Conservation (phyloP, 768 basidiomycete genomes). For the Lactarius hatsudake region DNA sequence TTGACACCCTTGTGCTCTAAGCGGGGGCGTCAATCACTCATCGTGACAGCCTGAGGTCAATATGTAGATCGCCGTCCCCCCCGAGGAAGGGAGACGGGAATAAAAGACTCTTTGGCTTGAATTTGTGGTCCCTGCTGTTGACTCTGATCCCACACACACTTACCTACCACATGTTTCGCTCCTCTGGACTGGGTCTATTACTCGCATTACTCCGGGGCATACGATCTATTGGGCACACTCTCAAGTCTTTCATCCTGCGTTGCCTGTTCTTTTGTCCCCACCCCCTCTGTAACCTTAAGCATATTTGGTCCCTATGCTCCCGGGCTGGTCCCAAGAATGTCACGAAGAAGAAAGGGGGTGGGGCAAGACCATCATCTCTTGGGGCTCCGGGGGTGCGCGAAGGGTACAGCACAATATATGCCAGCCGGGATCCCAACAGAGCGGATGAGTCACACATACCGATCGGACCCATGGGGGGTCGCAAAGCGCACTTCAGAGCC, state of each 20-base stretch:
- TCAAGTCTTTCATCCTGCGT: constrained; percentile 15
- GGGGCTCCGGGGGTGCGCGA: not conserved
- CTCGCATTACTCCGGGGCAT: not conserved
- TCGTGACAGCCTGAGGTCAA: not conserved
- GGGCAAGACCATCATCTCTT: not conserved
- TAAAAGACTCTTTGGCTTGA: not conserved
- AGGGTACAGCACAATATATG: constrained; percentile 4
- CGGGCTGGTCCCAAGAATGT: not conserved
- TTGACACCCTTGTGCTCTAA: not conserved
- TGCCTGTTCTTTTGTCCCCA: constrained; percentile 1
- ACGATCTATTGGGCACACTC: not conserved
- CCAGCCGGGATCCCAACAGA: not conserved
- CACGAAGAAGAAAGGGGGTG: not conserved
- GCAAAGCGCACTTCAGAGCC: not conserved
- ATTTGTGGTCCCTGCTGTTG: not conserved
- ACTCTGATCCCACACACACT: not conserved
- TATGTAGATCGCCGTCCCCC: not conserved
- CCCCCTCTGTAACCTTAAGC: not conserved
- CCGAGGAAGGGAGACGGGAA: not conserved
- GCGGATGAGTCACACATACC: not conserved
- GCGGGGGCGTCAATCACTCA: not conserved
- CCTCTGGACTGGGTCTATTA: not conserved
- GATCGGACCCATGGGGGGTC: not conserved
- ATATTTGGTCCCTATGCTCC: not conserved
- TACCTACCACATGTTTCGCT: not conserved